Evolutionary conservation across 2,329 filamentous ascomycete species (phyloP).

Genomic region (Tolypocladium album): DNA sequence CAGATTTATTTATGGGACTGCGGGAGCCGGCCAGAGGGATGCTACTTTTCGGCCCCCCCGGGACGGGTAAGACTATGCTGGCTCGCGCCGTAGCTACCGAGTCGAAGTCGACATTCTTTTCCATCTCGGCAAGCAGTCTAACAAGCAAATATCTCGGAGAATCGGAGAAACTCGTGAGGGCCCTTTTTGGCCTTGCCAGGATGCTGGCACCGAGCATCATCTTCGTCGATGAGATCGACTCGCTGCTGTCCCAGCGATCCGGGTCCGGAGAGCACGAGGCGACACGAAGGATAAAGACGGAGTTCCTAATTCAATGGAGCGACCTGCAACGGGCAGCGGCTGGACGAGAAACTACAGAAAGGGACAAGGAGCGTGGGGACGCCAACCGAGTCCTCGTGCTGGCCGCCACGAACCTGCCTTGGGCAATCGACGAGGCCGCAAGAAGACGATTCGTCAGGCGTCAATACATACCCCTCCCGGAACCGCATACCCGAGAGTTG

Average conservation of each 20-base stretch:
- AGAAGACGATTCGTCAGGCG: slow-evolving; percentile 80
- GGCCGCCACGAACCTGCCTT: slow-evolving; percentile 90
- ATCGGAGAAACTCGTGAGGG: slow-evolving; percentile 89
- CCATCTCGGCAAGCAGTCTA: slow-evolving; percentile 86
- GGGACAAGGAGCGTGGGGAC: slow-evolving; percentile 64
- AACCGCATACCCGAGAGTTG: slow-evolving; percentile 65
- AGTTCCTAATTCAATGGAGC: slow-evolving; percentile 96
- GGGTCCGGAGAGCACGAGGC: slow-evolving; percentile 86
- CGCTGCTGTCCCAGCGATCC: slow-evolving; percentile 72
- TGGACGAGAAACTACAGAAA: slow-evolving; percentile 59
- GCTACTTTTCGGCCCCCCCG: slow-evolving; percentile 90
- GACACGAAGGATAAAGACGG: slow-evolving; percentile 88
- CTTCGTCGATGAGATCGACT: slow-evolving; percentile 97
- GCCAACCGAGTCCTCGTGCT: slow-evolving; percentile 83
- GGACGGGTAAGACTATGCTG: slow-evolving; percentile 98
- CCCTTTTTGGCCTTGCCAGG: slow-evolving; percentile 84
- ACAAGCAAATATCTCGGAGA: slow-evolving; percentile 96
- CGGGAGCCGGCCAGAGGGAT: slow-evolving; percentile 91
- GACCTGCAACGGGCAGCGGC: slow-evolving; percentile 87
- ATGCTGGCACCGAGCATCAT: slow-evolving; percentile 88
- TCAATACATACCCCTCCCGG: slow-evolving; percentile 92
- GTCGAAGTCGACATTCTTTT: slow-evolving; percentile 91
- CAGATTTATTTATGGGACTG: slow-evolving; percentile 90
- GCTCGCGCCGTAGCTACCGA: slow-evolving; percentile 87
- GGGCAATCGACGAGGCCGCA: slow-evolving; percentile 96